Evolutionary conservation across 148 eudicot genomes (phyloP).

Genomic region (Camellia granthamiana): DNA sequence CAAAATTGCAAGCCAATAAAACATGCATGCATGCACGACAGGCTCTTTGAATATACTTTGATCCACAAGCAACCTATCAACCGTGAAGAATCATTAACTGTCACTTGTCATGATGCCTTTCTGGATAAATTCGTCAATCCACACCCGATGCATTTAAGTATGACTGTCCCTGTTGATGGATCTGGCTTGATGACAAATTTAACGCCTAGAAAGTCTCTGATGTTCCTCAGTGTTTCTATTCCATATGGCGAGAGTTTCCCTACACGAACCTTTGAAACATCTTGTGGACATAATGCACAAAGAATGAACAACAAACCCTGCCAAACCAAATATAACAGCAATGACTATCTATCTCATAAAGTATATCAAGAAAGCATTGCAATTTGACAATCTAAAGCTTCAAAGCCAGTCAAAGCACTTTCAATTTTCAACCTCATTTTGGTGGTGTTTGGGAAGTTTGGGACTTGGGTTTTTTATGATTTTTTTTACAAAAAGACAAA

Average conservation of each 20-base stretch:
- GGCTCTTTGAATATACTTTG: neutral
- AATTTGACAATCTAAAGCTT: neutral
- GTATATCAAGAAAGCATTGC: neutral
- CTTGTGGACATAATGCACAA: slow-evolving; percentile 87
- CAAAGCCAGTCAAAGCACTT: too few relatives aligned
- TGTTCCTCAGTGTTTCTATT: slow-evolving; percentile 64
- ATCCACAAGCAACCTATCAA: neutral
- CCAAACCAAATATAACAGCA: slow-evolving; percentile 7
- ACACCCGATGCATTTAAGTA: slow-evolving; percentile 81
- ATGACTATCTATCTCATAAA: neutral
- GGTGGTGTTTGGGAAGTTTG: too few relatives aligned
- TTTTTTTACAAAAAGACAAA: too few relatives aligned
- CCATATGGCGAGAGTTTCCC: slow-evolving; percentile 80
- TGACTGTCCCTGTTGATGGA: slow-evolving; percentile 68
- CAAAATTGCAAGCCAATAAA: slow-evolving; percentile 1
- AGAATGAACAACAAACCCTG: slow-evolving; percentile 47
- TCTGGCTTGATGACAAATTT: slow-evolving; percentile 83
- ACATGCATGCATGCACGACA: neutral
- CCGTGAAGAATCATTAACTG: neutral
- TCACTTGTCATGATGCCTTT: slow-evolving; percentile 50
- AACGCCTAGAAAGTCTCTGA: slow-evolving; percentile 68
- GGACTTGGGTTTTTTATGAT: too few relatives aligned
- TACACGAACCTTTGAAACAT: slow-evolving; percentile 86
- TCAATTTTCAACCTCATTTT: neutral
- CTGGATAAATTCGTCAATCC: slow-evolving; percentile 78